Percentiles rank a stretch among this genome's conserved stretches.
Conservation (phyloP, 768 basidiomycete genomes). For the Coprinopsis sp. region DNA sequence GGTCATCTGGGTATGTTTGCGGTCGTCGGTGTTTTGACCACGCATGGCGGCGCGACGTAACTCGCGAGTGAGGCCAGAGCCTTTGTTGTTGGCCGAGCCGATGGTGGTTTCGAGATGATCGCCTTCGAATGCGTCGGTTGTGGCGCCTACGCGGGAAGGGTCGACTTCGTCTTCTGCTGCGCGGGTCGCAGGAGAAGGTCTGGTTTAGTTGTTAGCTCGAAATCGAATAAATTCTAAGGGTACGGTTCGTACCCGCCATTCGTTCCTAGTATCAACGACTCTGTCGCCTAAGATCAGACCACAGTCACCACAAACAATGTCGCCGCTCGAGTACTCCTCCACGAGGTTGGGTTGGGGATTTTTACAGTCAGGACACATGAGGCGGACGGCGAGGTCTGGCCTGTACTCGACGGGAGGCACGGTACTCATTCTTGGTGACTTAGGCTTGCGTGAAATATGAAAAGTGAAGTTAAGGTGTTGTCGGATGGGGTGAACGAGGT, state of each 20-base stretch:
- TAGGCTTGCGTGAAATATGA: too few relatives aligned
- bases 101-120: conserved; percentile 95
- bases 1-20: conserved; percentile 83
- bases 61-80: conserved; percentile 85
- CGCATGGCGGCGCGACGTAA: conserved; percentile 89
- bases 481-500: too few relatives aligned
- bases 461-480: too few relatives aligned
- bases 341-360: conserved; percentile 91
- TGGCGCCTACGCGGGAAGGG: conserved; percentile 98
- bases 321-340: conserved; percentile 97
- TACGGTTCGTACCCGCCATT: conserved; percentile 79
- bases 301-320: conserved; percentile 92
- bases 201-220: conserved; percentile 25
- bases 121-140: conserved; percentile 88
- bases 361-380: conserved; percentile 94
- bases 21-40: conserved; percentile 71
- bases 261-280: conserved; percentile 95
- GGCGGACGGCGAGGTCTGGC: conserved; percentile 80
- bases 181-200: conserved; percentile 98
- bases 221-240: conserved; percentile 4
- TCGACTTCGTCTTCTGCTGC: conserved; percentile 93
- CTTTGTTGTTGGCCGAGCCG: conserved; percentile 91
- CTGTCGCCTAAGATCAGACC: conserved; percentile 94
- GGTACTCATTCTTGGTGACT: too few relatives aligned
- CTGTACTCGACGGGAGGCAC: too few relatives aligned